Evolutionary conservation across 257 asterid genomes (phyloP).

Genomic region (Solanum ossicruentum): DNA sequence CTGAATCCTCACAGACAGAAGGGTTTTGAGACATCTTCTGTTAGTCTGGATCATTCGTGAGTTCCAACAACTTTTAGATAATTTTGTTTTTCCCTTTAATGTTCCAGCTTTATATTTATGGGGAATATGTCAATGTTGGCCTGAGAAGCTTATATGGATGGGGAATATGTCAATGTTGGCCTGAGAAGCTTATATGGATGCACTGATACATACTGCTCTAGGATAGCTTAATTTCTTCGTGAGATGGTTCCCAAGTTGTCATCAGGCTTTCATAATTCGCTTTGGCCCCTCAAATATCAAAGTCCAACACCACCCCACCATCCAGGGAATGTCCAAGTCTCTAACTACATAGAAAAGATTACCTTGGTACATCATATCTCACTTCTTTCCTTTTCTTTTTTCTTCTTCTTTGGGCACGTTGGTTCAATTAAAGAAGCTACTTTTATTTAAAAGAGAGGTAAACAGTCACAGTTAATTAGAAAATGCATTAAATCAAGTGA

Average conservation of each 20-base stretch:
- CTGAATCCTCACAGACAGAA: conserved; percentile 76
- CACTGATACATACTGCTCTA: neutral
- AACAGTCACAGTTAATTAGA: neutral
- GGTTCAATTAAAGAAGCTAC: neutral
- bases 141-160: neutral
- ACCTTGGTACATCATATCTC: neutral
- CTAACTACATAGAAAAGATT: neutral
- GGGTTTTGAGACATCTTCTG: conserved; percentile 47
- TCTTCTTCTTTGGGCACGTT: neutral
- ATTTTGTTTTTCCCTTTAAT: neutral
- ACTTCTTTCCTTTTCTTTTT: neutral
- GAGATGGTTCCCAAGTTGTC: neutral
- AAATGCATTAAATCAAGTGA: neutral
- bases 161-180: neutral
- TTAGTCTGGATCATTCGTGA: conserved; percentile 93
- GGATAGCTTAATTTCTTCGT: neutral
- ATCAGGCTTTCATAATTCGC: neutral
- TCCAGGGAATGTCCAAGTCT: neutral
- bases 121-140: neutral
- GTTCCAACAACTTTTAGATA: conserved; percentile 7
- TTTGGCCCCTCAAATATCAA: neutral
- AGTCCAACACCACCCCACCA: neutral
- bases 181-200: neutral
- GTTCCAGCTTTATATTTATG: neutral
- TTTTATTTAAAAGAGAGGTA: neutral